These are phyloP conservation scores for Phylloporus sp. DNA, from an alignment of 768 basidiomycete species.

Conservation along the genomic window DNA sequence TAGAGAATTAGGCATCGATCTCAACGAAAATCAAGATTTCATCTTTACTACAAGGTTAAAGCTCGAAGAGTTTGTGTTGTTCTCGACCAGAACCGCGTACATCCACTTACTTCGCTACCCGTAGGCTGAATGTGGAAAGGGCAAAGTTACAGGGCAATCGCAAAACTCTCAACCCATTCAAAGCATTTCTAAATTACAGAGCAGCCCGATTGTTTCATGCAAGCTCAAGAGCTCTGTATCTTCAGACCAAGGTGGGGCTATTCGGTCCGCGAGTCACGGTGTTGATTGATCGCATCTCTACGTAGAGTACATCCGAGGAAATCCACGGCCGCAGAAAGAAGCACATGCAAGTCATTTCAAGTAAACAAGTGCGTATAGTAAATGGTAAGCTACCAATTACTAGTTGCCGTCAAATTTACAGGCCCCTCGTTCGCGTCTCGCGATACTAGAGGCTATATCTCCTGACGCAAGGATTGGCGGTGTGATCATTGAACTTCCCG, in stretches of 20 bases:
- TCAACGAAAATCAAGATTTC: background rate
- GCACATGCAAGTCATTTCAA: background rate
- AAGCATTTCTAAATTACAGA: background rate
- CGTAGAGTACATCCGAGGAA: conserved; percentile 6
- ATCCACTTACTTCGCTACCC: no score
- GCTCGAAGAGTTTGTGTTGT: background rate
- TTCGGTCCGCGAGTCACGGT: no score
- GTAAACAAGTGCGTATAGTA: background rate
- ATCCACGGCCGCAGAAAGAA: background rate
- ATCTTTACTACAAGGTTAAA: background rate
- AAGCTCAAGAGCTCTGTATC: background rate
- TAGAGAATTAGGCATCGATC: background rate
- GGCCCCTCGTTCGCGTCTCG: background rate
- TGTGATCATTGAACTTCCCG: background rate
- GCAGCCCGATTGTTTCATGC: conserved; percentile 2
- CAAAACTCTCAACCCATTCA: conserved; percentile 1
- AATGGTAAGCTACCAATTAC: background rate
- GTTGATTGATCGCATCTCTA: background rate
- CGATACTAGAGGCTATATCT: background rate
- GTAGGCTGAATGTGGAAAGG: background rate
- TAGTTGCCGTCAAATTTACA: background rate
- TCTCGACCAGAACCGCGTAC: no score
- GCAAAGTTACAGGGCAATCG: background rate
- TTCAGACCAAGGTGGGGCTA: background rate
- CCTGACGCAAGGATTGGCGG: background rate